Evolutionary conservation across 1,284 basidiomycete genomes (phyloP).

Genomic region (Coniferiporia sulphurascens): DNA sequence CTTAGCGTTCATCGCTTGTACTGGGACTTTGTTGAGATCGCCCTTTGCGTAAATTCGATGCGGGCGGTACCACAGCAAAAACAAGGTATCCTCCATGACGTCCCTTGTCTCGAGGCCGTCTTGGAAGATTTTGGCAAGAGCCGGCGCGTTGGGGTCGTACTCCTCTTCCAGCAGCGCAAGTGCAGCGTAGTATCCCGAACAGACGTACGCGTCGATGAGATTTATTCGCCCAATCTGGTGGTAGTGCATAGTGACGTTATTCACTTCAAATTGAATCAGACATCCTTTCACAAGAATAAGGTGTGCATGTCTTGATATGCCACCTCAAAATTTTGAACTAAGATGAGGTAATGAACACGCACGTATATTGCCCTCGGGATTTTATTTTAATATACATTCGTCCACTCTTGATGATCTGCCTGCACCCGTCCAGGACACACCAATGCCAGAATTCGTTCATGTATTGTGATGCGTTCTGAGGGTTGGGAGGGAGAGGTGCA

Average conservation of each 20-base stretch:
- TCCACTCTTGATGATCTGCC: conserved; percentile 65
- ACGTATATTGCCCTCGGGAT: conserved; percentile 67
- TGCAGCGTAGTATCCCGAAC: conserved; percentile 72
- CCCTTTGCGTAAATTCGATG: conserved; percentile 23
- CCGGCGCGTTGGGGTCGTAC: conserved; percentile 47
- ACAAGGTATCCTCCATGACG: conserved; percentile 68
- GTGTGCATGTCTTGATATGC: conserved; percentile 51
- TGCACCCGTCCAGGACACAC: conserved; percentile 75
- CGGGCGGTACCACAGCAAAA: conserved; percentile 63
- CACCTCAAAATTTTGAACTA: background rate
- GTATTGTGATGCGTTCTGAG: conserved; percentile 48
- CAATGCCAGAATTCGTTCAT: conserved; percentile 70
- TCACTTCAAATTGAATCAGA: conserved; percentile 59
- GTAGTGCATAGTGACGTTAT: conserved; percentile 46
- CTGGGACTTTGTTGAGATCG: conserved; percentile 20
- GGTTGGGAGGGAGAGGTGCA: conserved; percentile 46
- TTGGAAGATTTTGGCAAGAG: conserved; percentile 62
- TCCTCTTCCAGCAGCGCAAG: conserved; percentile 56
- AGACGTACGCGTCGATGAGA: conserved; percentile 71
- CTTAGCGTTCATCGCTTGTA: conserved; percentile 57
- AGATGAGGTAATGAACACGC: conserved; percentile 25
- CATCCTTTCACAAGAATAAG: conserved; percentile 62
- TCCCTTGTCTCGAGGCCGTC: conserved; percentile 79
- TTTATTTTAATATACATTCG: conserved; percentile 66
- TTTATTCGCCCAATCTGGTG: conserved; percentile 48